Conservation (phyloP, 2,329 filamentous ascomycete genomes). For the Xylariaceae sp. region DNA sequence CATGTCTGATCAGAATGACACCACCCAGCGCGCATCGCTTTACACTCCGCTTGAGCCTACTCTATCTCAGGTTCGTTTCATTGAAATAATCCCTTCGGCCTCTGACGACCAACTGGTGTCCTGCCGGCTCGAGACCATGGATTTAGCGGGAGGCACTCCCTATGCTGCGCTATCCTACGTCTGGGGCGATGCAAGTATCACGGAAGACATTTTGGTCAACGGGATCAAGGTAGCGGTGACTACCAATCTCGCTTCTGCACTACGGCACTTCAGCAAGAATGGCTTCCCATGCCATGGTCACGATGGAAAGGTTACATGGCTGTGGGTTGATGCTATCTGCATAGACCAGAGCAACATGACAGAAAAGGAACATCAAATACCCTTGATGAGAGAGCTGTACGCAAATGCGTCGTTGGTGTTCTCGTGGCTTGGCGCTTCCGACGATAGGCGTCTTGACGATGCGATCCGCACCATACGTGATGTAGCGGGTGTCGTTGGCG, state of each 20-base stretch:
- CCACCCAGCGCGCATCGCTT: no score
- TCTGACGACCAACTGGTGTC: not conserved
- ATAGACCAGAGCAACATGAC: not conserved
- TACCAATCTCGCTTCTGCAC: not conserved
- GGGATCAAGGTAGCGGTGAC: not conserved
- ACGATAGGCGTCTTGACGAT: not conserved
- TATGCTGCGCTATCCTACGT: slow-evolving; percentile 5
- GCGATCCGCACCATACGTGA: not conserved
- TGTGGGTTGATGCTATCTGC: not conserved
- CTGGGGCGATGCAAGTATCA: not conserved
- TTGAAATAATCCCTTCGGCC: not conserved
- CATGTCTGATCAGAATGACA: no score
- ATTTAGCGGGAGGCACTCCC: not conserved
- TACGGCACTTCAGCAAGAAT: slow-evolving; percentile 1
- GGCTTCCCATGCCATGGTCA: not conserved
- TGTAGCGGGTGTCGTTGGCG: no score
- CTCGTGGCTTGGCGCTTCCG: not conserved
- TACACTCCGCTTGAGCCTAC: no score
- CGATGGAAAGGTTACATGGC: not conserved
- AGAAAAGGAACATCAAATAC: not conserved
- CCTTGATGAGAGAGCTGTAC: not conserved
- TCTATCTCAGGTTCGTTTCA: no score
- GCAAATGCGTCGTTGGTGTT: not conserved
- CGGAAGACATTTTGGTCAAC: not conserved
- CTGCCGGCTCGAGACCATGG: not conserved